Evolutionary conservation across 768 basidiomycete genomes (phyloP).

Genomic region (Cyathus striatus): DNA sequence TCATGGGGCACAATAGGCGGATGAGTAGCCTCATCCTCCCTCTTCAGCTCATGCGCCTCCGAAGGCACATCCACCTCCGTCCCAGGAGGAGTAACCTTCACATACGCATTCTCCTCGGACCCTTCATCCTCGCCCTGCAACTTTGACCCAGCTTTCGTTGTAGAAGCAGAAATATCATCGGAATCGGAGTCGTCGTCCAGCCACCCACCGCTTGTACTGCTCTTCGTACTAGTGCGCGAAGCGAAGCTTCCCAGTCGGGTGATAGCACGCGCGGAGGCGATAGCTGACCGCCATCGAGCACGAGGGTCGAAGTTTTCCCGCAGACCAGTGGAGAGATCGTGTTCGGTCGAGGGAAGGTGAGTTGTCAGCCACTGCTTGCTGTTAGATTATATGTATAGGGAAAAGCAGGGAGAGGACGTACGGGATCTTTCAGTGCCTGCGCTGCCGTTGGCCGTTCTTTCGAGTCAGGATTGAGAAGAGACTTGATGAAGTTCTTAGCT

Average conservation of each 20-base stretch:
- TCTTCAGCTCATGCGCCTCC: no score
- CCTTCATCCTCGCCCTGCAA: not conserved
- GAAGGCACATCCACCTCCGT: slow-evolving; percentile 9
- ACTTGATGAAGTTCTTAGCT: slow-evolving; percentile 84
- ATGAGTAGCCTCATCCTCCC: no score
- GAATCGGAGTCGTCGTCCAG: slow-evolving; percentile 25
- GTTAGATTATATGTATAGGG: not conserved
- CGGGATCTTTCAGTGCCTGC: slow-evolving; percentile 64
- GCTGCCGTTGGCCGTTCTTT: slow-evolving; percentile 64
- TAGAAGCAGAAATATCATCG: slow-evolving; percentile 10
- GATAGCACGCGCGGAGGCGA: slow-evolving; percentile 43
- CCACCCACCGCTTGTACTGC: slow-evolving; percentile 29
- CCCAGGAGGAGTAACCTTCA: slow-evolving; percentile 30
- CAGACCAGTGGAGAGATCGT: slow-evolving; percentile 69
- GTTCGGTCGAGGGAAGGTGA: slow-evolving; percentile 58
- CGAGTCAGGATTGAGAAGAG: slow-evolving; percentile 70
- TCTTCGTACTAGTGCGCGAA: slow-evolving; percentile 17
- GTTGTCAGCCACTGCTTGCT: slow-evolving; percentile 66
- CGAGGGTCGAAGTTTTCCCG: slow-evolving; percentile 80
- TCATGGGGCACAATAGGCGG: no score
- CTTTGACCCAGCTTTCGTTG: not conserved
- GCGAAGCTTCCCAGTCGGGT: slow-evolving; percentile 30
- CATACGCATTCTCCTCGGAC: slow-evolving; percentile 30
- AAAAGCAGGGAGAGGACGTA: slow-evolving; percentile 24
- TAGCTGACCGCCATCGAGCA: slow-evolving; percentile 70